Percentiles rank a stretch among this genome's conserved stretches.
Evolutionary conservation across 2,329 filamentous ascomycete species (phyloP).

Genomic region (Lachnellula hyalina): DNA sequence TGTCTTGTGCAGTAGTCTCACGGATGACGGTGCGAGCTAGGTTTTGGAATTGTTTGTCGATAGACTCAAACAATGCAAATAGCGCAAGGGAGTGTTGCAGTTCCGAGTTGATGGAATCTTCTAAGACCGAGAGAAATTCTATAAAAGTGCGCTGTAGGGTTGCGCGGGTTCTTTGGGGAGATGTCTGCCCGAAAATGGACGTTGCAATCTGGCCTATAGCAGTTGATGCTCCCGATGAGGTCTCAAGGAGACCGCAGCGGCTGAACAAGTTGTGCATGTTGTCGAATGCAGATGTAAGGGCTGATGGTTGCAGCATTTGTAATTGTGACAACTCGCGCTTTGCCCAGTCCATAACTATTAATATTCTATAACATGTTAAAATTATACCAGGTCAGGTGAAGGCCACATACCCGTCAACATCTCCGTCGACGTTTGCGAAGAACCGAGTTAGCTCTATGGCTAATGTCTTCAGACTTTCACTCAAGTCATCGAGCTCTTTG

Average conservation of each 20-base stretch:
- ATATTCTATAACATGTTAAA: slow-evolving; percentile 51
- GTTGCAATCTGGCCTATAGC: slow-evolving; percentile 63
- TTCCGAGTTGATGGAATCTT: slow-evolving; percentile 83
- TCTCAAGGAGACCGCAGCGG: slow-evolving; percentile 56
- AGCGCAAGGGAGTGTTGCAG: slow-evolving; percentile 73
- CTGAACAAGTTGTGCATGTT: slow-evolving; percentile 77
- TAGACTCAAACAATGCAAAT: slow-evolving; percentile 84
- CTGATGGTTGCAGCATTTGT: slow-evolving; percentile 53
- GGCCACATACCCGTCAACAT: slow-evolving; percentile 68
- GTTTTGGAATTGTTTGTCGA: slow-evolving; percentile 87
- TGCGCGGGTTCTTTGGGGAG: slow-evolving; percentile 71
- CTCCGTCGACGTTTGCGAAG: slow-evolving; percentile 88
- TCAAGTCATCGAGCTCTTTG: slow-evolving; percentile 75
- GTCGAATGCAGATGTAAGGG: slow-evolving; percentile 68
- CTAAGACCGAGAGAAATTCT: slow-evolving; percentile 80
- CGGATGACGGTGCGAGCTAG: slow-evolving; percentile 79
- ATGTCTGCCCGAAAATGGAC: slow-evolving; percentile 72
- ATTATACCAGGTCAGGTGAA: slow-evolving; percentile 1
- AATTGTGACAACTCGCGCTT: slow-evolving; percentile 75
- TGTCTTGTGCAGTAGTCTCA: slow-evolving; percentile 76
- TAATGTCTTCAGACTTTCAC: slow-evolving; percentile 77
- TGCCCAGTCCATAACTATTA: slow-evolving; percentile 96
- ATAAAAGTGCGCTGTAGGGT: slow-evolving; percentile 83
- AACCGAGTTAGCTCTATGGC: slow-evolving; percentile 85
- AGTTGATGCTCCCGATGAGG: slow-evolving; percentile 52